These are phyloP conservation scores for Tylopilus vinaceipallidus DNA, from an alignment of 768 basidiomycete genomes.

Conservation along the genomic window DNA sequence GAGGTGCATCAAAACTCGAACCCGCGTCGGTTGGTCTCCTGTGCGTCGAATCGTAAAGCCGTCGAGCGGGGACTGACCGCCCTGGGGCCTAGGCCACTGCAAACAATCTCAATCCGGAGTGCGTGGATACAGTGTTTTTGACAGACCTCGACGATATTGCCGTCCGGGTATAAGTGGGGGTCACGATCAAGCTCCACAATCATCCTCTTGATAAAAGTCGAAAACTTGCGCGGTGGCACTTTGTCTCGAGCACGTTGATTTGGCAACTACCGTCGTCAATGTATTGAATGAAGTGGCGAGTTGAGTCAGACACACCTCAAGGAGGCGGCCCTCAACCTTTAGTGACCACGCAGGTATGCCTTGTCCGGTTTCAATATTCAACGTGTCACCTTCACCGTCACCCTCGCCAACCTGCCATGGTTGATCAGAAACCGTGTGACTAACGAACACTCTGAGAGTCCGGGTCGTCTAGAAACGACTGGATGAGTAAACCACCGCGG, in stretches of 20 bases:
- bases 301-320: conserved; percentile 55
- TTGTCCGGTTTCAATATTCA: conserved; percentile 77
- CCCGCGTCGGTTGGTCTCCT: conserved; percentile 75
- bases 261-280: conserved; percentile 39
- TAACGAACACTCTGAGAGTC: conserved; percentile 81
- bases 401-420: conserved; percentile 68
- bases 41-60: conserved; percentile 83
- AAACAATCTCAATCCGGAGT: not conserved
- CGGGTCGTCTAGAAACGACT: conserved; percentile 62
- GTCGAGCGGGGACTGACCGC: conserved; percentile 62
- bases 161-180: conserved; percentile 73
- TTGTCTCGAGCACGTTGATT: conserved; percentile 67
- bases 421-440: conserved; percentile 84
- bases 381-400: conserved; percentile 34
- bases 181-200: conserved; percentile 88
- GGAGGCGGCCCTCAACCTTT: conserved; percentile 81
- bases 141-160: conserved; percentile 84
- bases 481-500: conserved; percentile 1
- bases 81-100: conserved; percentile 64
- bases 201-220: conserved; percentile 80
- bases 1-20: conserved; percentile 81
- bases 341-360: conserved; percentile 89
- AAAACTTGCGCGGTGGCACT: conserved; percentile 70
- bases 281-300: not conserved
- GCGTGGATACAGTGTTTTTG: not conserved